Evolutionary conservation across 179 eudicot species (phyloP).

Genomic region (Amaranthus tricolor): DNA sequence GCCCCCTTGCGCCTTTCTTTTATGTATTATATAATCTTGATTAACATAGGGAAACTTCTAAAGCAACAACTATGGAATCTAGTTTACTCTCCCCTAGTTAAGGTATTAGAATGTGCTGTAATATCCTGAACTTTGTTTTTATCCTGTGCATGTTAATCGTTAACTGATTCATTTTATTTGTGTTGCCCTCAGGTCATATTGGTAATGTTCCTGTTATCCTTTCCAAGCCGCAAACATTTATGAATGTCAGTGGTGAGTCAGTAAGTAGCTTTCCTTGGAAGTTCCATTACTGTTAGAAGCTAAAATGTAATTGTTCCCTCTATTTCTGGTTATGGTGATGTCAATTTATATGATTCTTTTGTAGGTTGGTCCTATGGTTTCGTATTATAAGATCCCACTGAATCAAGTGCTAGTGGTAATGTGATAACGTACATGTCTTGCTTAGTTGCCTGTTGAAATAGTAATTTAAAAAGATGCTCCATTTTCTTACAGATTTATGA

Average conservation of each 20-base stretch:
- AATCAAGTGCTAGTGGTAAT: conserved; percentile 93
- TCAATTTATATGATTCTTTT: conserved; percentile 7
- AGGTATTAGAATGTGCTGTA: background rate
- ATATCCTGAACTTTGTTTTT: conserved; percentile 1
- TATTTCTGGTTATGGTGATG: conserved; percentile 7
- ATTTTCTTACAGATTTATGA: conserved; percentile 63
- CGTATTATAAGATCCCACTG: conserved; percentile 86
- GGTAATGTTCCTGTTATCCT: conserved; percentile 79
- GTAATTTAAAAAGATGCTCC: conserved; percentile 11
- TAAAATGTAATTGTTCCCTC: background rate
- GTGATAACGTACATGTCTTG: conserved; percentile 10
- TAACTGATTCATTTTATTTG: conserved; percentile 15
- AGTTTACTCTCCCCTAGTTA: background rate
- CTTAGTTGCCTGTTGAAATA: background rate
- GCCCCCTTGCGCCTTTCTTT: conserved; percentile 29
- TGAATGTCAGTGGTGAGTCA: conserved; percentile 97
- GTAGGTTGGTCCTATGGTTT: conserved; percentile 91
- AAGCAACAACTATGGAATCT: background rate
- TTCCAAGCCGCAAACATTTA: conserved; percentile 90
- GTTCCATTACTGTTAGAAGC: background rate
- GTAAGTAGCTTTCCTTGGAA: conserved; percentile 64
- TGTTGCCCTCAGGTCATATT: conserved; percentile 50
- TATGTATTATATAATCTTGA: background rate
- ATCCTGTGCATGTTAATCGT: background rate
- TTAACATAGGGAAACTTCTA: background rate